Percentiles rank a stretch among this genome's conserved stretches.
Conservation (phyloP, 1,139 yeast species). For the Zygosaccharomyces sapae region DNA sequence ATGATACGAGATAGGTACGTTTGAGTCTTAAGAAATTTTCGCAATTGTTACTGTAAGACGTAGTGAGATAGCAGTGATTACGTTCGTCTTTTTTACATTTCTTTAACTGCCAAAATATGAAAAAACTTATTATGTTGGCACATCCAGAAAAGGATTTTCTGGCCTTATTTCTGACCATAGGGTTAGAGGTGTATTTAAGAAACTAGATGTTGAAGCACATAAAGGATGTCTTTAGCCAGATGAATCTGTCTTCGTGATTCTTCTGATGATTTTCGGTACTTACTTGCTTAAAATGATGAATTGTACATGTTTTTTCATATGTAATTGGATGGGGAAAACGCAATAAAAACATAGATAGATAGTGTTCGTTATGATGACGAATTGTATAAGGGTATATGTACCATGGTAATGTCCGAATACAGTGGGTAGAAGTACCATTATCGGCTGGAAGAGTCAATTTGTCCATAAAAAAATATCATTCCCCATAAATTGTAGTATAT, state of each 20-base stretch:
- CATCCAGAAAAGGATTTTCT: slow-evolving; percentile 28
- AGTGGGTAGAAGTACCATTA: slow-evolving; percentile 23
- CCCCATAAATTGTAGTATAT: slow-evolving; percentile 27
- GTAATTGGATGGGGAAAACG: slow-evolving; percentile 20
- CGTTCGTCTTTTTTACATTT: too few relatives aligned
- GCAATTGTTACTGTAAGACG: too few relatives aligned
- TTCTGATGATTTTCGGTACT: slow-evolving; percentile 32
- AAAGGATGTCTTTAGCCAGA: slow-evolving; percentile 34
- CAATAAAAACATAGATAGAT: slow-evolving; percentile 8
- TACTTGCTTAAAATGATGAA: slow-evolving; percentile 31
- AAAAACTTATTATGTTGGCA: slow-evolving; percentile 25
- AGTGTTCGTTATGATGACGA: slow-evolving; percentile 27
- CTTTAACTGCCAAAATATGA: slow-evolving; percentile 14
- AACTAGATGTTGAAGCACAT: slow-evolving; percentile 27
- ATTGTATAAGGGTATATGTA: slow-evolving; percentile 22
- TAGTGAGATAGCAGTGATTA: too few relatives aligned
- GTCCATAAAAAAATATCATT: slow-evolving; percentile 25
- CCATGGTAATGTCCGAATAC: slow-evolving; percentile 21
- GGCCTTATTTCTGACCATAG: slow-evolving; percentile 21
- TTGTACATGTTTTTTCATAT: slow-evolving; percentile 27
- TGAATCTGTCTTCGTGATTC: slow-evolving; percentile 26
- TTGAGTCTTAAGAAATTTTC: too few relatives aligned
- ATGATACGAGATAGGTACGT: too few relatives aligned
- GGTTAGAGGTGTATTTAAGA: slow-evolving; percentile 17
- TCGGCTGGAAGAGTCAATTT: slow-evolving; percentile 26